Base-by-base conservation (phyloP, 1,139 yeast species). In the Candida sp. region DNA sequence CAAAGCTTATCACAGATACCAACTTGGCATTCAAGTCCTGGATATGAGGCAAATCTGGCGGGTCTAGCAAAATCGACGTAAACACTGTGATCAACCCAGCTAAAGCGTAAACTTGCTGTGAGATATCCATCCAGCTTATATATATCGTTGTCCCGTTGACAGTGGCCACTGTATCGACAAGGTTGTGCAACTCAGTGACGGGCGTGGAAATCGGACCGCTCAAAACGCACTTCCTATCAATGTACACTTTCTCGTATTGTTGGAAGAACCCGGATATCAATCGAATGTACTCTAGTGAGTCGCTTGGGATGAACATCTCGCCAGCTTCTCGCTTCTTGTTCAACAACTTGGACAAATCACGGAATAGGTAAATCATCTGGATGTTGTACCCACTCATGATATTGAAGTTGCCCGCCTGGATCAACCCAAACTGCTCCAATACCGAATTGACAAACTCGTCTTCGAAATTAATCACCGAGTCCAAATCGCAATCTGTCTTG, bases 311-410 rank as follows among this genome's bases (percentile, higher is more conserved):
- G 40, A 52, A 57, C 11, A 30, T 46, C 12, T 47, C 52, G 32
- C 50, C 57, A 42, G 69, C 62, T 5, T 59, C 58, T 54, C 84
- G 61, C 12, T 72, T 64, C 37, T 66, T 67, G 50, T 77, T 76
- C 47, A 82, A 61, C 2, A 78, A 65, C 55, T 81, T 80, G 48
- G 81, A 75, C 11, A 84, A 72, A 55, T 80, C 85, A 50, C 77
- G 73, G 44, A 82, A 71, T 0, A 76, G 71, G 9, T 72, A 61
- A 40, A 81, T 80, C 54, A 81, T 66, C 33, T 75, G 77, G 52
- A 77, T 77, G 49, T 81, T 78, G 57, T 80, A 86, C 0, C 90
- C 90, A 34, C 77, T 70, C 49, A 85, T 60, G 9, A 83, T 63
- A 62, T 83, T 84, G 56, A 82, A 85, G 3, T 82, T 85, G 55